Evolutionary conservation across 371 early-diverging fungal genomes (phyloP).

Genomic region (Syncephalastrum sp.): DNA sequence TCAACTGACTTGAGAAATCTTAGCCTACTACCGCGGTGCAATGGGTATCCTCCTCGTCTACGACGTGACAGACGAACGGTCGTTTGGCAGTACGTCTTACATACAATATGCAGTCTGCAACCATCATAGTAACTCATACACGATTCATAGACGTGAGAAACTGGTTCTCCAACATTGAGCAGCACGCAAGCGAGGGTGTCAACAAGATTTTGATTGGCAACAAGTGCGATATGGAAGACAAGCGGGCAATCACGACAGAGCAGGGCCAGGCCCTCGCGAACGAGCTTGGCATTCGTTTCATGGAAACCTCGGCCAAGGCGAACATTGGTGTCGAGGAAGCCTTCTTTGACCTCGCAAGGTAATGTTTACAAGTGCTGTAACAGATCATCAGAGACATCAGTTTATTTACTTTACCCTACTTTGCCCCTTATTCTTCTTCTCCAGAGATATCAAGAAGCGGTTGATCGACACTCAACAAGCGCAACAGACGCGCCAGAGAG

Average conservation of each 20-base stretch:
- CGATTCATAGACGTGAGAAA: constrained; percentile 80
- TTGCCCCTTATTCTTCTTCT: constrained; percentile 2
- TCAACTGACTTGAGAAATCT: background rate
- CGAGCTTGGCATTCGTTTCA: constrained; percentile 85
- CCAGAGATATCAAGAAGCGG: constrained; percentile 51
- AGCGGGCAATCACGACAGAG: constrained; percentile 79
- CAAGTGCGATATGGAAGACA: constrained; percentile 93
- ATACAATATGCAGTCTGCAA: no score
- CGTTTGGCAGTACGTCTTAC: constrained; percentile 84
- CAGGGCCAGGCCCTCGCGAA: constrained; percentile 87
- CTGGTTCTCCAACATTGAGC: constrained; percentile 99
- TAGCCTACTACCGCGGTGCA: constrained; percentile 98
- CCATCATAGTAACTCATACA: background rate
- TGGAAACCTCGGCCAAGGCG: constrained; percentile 97
- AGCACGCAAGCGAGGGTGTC: constrained; percentile 95
- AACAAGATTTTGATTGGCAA: constrained; percentile 99
- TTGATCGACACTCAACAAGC: constrained; percentile 53
- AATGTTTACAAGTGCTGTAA: constrained; percentile 9
- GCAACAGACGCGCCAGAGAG: constrained; percentile 47
- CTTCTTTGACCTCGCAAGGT: constrained; percentile 95
- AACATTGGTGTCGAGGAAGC: constrained; percentile 97
- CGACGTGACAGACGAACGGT: constrained; percentile 98
- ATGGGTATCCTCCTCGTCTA: constrained; percentile 99
- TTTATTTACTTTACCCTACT: background rate
- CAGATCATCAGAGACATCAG: no score